Conservation (phyloP, 208 protist species). For the Crithidia bombi region DNA sequence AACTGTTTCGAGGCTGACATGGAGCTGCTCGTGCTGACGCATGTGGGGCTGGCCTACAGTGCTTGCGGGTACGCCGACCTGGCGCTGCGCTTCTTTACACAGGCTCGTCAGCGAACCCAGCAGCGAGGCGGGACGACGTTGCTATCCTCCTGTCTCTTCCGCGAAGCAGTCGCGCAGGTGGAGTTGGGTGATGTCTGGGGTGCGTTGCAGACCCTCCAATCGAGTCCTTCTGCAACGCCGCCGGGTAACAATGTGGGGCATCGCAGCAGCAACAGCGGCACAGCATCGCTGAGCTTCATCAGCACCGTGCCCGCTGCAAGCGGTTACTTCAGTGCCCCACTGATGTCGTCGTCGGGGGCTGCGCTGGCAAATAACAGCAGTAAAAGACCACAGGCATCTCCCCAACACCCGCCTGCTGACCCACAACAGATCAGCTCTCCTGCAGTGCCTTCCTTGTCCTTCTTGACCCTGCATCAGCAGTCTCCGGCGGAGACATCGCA, state of each 20-base stretch:
- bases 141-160: conserved; percentile 39
- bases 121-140: conserved; percentile 24
- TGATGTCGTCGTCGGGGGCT: not conserved
- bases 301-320: not conserved
- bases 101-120: conserved; percentile 16
- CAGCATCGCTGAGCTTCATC: too few relatives aligned
- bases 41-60: conserved; percentile 74
- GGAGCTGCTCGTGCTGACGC: conserved; percentile 64
- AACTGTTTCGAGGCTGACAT: conserved; percentile 8
- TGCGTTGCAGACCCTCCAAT: conserved; percentile 24
- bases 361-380: not conserved
- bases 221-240: not conserved
- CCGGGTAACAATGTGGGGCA: too few relatives aligned
- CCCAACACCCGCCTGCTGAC: not conserved
- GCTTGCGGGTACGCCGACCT: conserved; percentile 76
- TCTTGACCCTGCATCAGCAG: not conserved
- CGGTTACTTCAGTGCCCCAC: not conserved
- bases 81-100: conserved; percentile 72
- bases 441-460: not conserved
- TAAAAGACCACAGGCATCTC: not conserved
- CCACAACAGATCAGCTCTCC: not conserved
- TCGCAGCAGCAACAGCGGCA: too few relatives aligned
- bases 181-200: conserved; percentile 27
- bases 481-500: conserved; percentile 17
- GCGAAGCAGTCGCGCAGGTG: conserved; percentile 32